These are phyloP conservation scores for Iberis pinnata DNA, from an alignment of 345 rosid genomes.

Conservation along the genomic window DNA sequence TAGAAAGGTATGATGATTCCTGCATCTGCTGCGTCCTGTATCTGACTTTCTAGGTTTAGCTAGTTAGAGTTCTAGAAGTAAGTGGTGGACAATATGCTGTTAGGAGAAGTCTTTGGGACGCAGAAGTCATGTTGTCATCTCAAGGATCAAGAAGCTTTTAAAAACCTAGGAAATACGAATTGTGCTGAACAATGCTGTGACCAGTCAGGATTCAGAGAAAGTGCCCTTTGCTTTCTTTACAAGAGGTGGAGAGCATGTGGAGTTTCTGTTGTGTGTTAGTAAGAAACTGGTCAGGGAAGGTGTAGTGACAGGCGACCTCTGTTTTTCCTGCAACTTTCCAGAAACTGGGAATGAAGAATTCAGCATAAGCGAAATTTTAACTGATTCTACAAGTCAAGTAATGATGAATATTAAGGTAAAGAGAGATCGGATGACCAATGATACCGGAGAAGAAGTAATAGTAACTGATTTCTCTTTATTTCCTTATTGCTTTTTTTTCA, in stretches of 20 bases:
- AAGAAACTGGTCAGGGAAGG: slow-evolving; percentile 78
- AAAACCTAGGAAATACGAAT: slow-evolving; percentile 69
- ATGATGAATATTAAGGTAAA: slow-evolving; percentile 57
- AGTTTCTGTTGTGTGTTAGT: slow-evolving; percentile 71
- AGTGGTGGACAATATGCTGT: slow-evolving; percentile 73
- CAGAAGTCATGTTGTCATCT: slow-evolving; percentile 66
- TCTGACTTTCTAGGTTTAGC: slow-evolving; percentile 8
- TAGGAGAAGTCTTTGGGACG: slow-evolving; percentile 83
- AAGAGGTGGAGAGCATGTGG: slow-evolving; percentile 61
- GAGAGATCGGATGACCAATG: slow-evolving; percentile 45
- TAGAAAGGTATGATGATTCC: slow-evolving; percentile 4
- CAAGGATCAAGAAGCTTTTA: slow-evolving; percentile 76
- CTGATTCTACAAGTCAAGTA: slow-evolving; percentile 65
- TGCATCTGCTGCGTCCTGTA: background rate
- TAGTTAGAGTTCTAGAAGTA: slow-evolving; percentile 36
- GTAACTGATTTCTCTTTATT: too few species aligned
- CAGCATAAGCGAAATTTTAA: slow-evolving; percentile 45
- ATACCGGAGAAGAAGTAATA: slow-evolving; percentile 44
- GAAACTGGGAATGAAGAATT: slow-evolving; percentile 87
- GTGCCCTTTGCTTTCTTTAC: slow-evolving; percentile 73
- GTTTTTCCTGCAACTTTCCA: slow-evolving; percentile 96
- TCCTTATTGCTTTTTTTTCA: too few species aligned
- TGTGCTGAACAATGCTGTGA: slow-evolving; percentile 65
- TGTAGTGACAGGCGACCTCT: slow-evolving; percentile 66
- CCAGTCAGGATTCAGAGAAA: slow-evolving; percentile 67